Evolutionary conservation across 176 grass and related monocot species (phyloP), one percentile per base, ranked within the genome.

Genomic region (Bromus sterilis): DNA sequence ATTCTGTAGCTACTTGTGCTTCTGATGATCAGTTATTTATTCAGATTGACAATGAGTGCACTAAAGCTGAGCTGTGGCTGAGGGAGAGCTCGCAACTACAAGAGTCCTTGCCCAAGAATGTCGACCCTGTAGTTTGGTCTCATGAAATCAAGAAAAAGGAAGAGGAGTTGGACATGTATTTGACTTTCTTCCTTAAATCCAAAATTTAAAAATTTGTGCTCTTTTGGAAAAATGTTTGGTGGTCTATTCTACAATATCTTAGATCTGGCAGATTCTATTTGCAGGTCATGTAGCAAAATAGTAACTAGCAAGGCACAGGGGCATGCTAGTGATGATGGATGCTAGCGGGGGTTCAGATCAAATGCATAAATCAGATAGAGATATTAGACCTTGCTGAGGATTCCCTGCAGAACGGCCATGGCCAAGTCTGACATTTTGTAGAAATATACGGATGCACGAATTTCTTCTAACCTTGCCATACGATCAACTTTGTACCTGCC

Each of bases 61-160:
- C 26, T 28, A 95, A 91, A 83, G 91, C 87, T 65, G 96, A 99
- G 75, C 88, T 88, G 71, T 99, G 96, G 96, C 69, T 99, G 70
- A 87, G 77, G 33, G 91, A 95, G 34, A 88, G 39, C 57, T 85
- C 25, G 49, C 87, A 99, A 58, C 83, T 88, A 72, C 97, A 99
- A 43, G 91, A 93, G 57, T 71, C 93, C 21, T 84, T 99, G 58
- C 89, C 91, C 14, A 92, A 91, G 87, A 93, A 92, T 89, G 87
- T 88, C 0, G 89, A 99, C 56, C 93, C 96, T 76, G 89, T 95
- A 59, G 59, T 95, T 82, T 95, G 93, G 91, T 95, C 91, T 16
- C 85, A 85, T 89, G 85, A 99, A 87, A 91, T 99, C 79, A 89
- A 80, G 62, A 89, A 72, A 74, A 85, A 6, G 80, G 83, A 42